Base-by-base conservation (phyloP, 495 filamentous ascomycete genomes). In the Penicillium cataractarum region DNA sequence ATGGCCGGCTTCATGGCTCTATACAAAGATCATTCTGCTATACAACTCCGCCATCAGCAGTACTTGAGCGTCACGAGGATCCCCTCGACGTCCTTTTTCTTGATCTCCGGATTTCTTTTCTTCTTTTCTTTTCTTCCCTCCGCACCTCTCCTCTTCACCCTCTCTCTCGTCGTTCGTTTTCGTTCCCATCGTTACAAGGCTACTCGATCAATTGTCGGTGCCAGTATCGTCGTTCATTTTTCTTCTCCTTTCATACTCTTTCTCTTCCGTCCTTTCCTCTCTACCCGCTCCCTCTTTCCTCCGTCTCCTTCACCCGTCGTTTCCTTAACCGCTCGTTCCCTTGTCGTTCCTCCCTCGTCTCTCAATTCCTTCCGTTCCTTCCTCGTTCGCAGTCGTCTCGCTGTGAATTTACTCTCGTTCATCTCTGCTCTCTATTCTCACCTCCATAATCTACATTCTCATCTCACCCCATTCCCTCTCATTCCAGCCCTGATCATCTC, bases 391-490 rank as follows among this genome's bases (percentile, higher is more conserved):
- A n/a, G 2, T 24, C 9, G 8, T 46, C 10, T 19, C 42, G n/a
- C 42, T 12, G 8, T 22, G 7, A 12, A 22, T 9, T 24, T 4
- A 46, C 10, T 22, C 42, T 52, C 27, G 13, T 24, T 26, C 57
- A n/a, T 61, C 26, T 51, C 42, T 46, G 55, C 56, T 58, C 21
- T 71, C 55, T 63, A 48, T 58, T 60, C 62, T 58, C 52, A 44
- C 61, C 60, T 57, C 57, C 72, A 13, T 67, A 56, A 40, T 63
- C 56, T 67, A 48, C 35, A 55, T 66, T 51, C 62, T 60, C 57
- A 60, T 61, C 68, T 48, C 73, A 62, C 63, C 73, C 68, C 66
- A 35, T 40, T 21, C 48, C 54, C 48, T 32, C 17, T 22, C n/a
- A n/a, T 32, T 15, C 13, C 40, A 29, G 37, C 13, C 4, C n/a